A percentile compares a stretch with the other conserved stretches of the same genome.
Evolutionary conservation across 2,329 filamentous ascomycete species (phyloP).

Genomic region (Tolypocladium sp.): DNA sequence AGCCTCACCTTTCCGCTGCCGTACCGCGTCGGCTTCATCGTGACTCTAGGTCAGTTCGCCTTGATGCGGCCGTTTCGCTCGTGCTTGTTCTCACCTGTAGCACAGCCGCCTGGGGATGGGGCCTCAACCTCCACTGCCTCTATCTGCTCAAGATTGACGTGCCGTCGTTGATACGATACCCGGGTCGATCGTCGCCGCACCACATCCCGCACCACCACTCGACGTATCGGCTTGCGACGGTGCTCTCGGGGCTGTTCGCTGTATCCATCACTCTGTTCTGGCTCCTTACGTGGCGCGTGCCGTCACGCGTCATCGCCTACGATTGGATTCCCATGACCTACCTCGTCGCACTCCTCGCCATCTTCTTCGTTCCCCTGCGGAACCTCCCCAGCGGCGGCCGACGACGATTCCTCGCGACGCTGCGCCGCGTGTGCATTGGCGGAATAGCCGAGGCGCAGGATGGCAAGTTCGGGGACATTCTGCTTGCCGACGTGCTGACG

Average conservation of each 20-base stretch:
- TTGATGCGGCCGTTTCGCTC: not conserved
- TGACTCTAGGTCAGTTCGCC: conserved; percentile 62
- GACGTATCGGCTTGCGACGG: conserved; percentile 74
- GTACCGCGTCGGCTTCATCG: conserved; percentile 77
- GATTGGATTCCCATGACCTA: conserved; percentile 83
- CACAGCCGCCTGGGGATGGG: conserved; percentile 90
- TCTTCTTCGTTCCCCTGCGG: conserved; percentile 66
- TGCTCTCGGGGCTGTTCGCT: conserved; percentile 62
- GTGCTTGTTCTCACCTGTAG: not conserved
- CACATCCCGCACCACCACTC: conserved; percentile 71
- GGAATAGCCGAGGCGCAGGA: conserved; percentile 79
- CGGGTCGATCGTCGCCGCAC: conserved; percentile 58
- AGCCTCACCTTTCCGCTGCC: conserved; percentile 81
- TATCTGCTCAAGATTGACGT: conserved; percentile 76
- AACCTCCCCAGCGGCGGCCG: conserved; percentile 62
- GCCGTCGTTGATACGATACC: conserved; percentile 78
- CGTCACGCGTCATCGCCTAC: conserved; percentile 62
- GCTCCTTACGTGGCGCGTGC: conserved; percentile 63
- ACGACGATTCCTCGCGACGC: conserved; percentile 62
- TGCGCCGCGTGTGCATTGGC: conserved; percentile 73
- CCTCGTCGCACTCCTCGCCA: conserved; percentile 60
- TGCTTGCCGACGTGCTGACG: conserved; percentile 89
- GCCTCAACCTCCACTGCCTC: conserved; percentile 82
- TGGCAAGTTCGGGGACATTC: conserved; percentile 88
- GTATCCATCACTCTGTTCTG: conserved; percentile 76